Percentiles rank a stretch among this genome's conserved stretches.
These are phyloP conservation scores for Amoeboaphelidium protococcarum DNA, from an alignment of 371 early-diverging fungal species.

Conservation along the genomic window DNA sequence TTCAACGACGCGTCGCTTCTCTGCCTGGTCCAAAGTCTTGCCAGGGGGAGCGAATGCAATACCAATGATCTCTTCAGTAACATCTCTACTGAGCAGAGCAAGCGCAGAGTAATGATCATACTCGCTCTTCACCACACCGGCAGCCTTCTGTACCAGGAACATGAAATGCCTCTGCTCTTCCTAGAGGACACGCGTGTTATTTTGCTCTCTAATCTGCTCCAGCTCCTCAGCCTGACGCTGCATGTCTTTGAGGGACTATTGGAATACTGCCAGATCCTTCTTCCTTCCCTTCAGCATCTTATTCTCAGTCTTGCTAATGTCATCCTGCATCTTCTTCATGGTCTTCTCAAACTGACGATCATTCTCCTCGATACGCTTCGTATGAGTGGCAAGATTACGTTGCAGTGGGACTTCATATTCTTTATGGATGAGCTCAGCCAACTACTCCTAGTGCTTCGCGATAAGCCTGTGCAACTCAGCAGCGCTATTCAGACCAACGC, in stretches of 20 bases:
- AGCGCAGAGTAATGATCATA: background rate
- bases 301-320: background rate
- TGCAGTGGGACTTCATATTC: background rate
- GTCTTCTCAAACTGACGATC: background rate
- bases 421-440: background rate
- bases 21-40: background rate
- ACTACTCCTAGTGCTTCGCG: background rate
- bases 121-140: background rate
- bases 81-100: background rate
- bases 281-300: background rate
- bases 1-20: background rate
- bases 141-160: background rate
- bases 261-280: background rate
- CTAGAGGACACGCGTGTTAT: background rate
- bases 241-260: background rate
- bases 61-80: background rate
- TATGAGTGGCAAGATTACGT: background rate
- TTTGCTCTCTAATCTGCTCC: background rate
- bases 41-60: background rate
- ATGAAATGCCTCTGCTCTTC: background rate
- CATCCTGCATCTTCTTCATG: background rate
- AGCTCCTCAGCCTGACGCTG: background rate
- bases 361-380: background rate
- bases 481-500: background rate
- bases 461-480: background rate